Conservation (phyloP, 345 rosid genomes). For the Populus deltoides region DNA sequence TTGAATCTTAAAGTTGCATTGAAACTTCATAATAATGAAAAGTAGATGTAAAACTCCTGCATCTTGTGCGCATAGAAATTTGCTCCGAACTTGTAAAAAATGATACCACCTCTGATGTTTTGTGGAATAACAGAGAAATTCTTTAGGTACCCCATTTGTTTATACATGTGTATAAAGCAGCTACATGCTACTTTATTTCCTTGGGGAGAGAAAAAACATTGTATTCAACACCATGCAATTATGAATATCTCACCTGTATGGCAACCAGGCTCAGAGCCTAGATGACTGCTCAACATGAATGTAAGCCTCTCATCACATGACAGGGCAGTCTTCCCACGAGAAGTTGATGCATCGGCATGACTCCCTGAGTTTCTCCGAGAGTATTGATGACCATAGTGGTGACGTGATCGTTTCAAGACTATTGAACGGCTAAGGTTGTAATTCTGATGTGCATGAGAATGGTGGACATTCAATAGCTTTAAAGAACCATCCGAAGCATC, state of each 20-base stretch:
- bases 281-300: conserved; percentile 39
- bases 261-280: conserved; percentile 27
- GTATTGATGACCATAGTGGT: conserved; percentile 53
- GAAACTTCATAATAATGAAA: not conserved
- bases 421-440: conserved; percentile 44
- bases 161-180: not conserved
- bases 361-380: conserved; percentile 43
- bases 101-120: not conserved
- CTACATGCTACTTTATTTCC: not conserved
- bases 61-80: not conserved
- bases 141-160: not conserved
- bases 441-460: conserved; percentile 36
- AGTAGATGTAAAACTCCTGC: not conserved
- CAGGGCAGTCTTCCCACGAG: conserved; percentile 41
- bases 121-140: not conserved
- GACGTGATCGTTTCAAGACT: conserved; percentile 58
- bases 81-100: not conserved
- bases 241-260: conserved; percentile 31
- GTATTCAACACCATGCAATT: not conserved
- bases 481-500: conserved; percentile 29
- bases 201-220: not conserved
- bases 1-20: not conserved
- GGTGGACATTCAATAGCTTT: conserved; percentile 34
- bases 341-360: conserved; percentile 41
- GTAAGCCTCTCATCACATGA: conserved; percentile 34